Evolutionary conservation across 2,329 filamentous ascomycete species (phyloP).

Genomic region (Nectriaceae sp.): DNA sequence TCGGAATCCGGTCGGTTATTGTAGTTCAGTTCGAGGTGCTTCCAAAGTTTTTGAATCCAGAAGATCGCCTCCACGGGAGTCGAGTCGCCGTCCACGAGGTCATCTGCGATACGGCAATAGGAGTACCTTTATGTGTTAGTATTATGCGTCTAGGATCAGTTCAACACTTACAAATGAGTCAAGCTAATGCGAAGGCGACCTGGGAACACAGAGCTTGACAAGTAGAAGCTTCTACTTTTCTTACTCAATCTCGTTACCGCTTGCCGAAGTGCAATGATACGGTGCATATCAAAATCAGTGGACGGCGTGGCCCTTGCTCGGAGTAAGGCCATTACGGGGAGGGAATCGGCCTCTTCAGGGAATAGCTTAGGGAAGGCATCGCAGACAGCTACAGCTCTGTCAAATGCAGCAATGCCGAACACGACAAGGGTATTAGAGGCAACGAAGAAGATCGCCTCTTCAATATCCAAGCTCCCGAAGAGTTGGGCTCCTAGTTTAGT

Average conservation of each 20-base stretch:
- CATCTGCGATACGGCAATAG: constrained; percentile 73
- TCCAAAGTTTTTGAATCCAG: constrained; percentile 61
- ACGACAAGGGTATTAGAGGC: constrained; percentile 70
- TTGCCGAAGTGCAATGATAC: constrained; percentile 59
- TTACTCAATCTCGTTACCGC: constrained; percentile 57
- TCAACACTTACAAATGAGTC: constrained; percentile 49
- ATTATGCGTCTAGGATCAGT: neutral
- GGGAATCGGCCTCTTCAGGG: constrained; percentile 43
- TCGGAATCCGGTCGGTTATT: neutral
- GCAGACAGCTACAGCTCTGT: constrained; percentile 67
- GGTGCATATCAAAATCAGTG: constrained; percentile 55
- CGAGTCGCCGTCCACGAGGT: constrained; percentile 67
- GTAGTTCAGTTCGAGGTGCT: constrained; percentile 54
- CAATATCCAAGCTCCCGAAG: constrained; percentile 68
- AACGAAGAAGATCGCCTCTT: constrained; percentile 75
- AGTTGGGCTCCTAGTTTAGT: constrained; percentile 67
- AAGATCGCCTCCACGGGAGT: constrained; percentile 51
- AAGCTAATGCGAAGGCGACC: constrained; percentile 69
- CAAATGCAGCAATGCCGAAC: constrained; percentile 68
- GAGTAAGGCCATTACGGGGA: constrained; percentile 53
- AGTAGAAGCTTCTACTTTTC: constrained; percentile 74
- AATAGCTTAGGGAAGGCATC: constrained; percentile 64
- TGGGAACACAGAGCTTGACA: constrained; percentile 70
- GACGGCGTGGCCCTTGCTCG: constrained; percentile 50
- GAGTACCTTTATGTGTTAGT: constrained; percentile 49